Percentiles rank a stretch among this genome's conserved stretches.
phyloP scores from a whole-genome alignment of 164 flowering plant species.

The Berberis thunbergii region DNA sequence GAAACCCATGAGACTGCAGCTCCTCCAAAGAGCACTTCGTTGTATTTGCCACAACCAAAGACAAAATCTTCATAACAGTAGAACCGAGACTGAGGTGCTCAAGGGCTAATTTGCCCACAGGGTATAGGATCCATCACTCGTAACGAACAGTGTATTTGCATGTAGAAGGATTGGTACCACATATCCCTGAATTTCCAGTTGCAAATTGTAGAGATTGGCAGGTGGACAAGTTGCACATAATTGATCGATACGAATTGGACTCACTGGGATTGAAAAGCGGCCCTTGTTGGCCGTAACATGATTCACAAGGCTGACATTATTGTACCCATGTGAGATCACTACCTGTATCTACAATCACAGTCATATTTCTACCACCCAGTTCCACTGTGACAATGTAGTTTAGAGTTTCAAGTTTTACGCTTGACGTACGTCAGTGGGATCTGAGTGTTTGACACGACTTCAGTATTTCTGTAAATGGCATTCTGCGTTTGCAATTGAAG shows the following conservation, averaged over 20 bases:
- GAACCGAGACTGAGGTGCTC: slow-evolving; percentile 44
- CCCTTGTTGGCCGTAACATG: slow-evolving; percentile 62
- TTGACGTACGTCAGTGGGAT: slow-evolving; percentile 45
- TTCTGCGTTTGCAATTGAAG: slow-evolving; percentile 38
- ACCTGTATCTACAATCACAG: slow-evolving; percentile 81
- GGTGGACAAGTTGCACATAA: slow-evolving; percentile 49
- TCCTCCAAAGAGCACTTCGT: slow-evolving; percentile 68
- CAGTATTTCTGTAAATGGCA: too few relatives aligned
- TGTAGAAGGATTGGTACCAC: slow-evolving; percentile 20
- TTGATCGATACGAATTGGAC: slow-evolving; percentile 45
- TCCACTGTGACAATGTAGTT: slow-evolving; percentile 60
- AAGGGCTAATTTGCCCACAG: slow-evolving; percentile 46
- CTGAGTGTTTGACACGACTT: slow-evolving; percentile 22
- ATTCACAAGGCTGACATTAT: slow-evolving; percentile 58
- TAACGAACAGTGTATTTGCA: slow-evolving; percentile 58
- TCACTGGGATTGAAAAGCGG: slow-evolving; percentile 44
- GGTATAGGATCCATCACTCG: slow-evolving; percentile 74
- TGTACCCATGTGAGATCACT: slow-evolving; percentile 90
- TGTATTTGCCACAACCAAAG: slow-evolving; percentile 75
- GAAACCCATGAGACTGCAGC: slow-evolving; percentile 66
- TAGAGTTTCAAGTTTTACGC: slow-evolving; percentile 45
- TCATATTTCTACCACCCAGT: slow-evolving; percentile 41
- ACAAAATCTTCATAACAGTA: slow-evolving; percentile 30
- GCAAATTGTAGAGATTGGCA: slow-evolving; percentile 46
- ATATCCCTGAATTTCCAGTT: slow-evolving; percentile 39